phyloP scores from a whole-genome alignment of 805 yeast species.

The Myxozyma kluyveri region DNA sequence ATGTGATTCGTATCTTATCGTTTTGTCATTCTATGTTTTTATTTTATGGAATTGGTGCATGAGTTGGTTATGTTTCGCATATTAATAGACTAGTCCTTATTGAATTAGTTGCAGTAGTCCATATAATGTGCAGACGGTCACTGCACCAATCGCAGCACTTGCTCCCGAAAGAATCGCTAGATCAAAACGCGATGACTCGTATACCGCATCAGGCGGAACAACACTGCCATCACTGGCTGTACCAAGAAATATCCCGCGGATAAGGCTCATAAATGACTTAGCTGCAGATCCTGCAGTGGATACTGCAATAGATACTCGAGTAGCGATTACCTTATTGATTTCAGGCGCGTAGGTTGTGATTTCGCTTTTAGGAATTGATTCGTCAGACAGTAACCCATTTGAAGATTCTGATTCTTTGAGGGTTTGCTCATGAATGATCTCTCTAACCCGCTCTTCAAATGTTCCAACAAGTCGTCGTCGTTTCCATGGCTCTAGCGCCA shows the following conservation, averaged over 20 bases:
- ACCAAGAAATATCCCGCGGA: conserved; percentile 3
- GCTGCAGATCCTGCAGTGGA: not conserved
- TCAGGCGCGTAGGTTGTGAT: no score
- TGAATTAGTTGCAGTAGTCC: not conserved
- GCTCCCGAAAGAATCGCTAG: conserved; percentile 16
- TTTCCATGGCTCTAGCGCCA: conserved; percentile 93
- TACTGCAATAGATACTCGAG: not conserved
- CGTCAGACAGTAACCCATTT: no score
- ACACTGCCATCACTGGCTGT: not conserved
- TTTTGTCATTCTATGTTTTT: no score
- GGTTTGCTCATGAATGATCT: conserved; percentile 44
- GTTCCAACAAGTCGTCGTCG: conserved; percentile 73
- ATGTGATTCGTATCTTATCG: no score
- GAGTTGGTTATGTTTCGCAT: no score
- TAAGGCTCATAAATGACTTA: not conserved
- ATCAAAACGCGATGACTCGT: conserved; percentile 15
- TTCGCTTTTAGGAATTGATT: no score
- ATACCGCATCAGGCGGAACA: conserved; percentile 4
- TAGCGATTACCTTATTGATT: no score
- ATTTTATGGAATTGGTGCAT: no score
- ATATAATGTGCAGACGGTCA: not conserved
- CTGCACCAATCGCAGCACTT: conserved; percentile 18
- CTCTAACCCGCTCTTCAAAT: conserved; percentile 76
- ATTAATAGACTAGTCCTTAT: no score
- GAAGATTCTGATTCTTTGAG: not conserved